These are phyloP conservation scores for Amanita exitialis DNA, from an alignment of 768 basidiomycete genomes.

Conservation along the genomic window DNA sequence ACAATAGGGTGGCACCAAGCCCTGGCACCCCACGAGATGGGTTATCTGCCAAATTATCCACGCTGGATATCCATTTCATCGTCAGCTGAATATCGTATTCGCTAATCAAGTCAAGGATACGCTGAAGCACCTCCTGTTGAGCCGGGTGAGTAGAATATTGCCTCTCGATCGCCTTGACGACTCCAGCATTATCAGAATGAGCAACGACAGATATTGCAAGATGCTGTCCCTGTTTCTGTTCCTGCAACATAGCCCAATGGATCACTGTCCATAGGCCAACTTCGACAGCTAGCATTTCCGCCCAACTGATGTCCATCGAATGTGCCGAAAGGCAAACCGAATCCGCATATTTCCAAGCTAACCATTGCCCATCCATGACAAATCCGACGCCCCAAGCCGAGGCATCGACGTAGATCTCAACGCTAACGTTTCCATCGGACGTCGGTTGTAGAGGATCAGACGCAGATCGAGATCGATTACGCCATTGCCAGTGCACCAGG, in stretches of 20 bases:
- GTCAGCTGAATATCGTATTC: constrained; percentile 4
- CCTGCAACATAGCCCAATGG: background rate
- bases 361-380: constrained; percentile 2
- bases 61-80: constrained; percentile 3
- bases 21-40: constrained; percentile 4
- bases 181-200: constrained; percentile 2
- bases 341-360: constrained; percentile 2
- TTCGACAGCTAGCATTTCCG: constrained; percentile 31
- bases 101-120: constrained; percentile 1
- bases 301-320: constrained; percentile 26
- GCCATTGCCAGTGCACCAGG: constrained; percentile 3
- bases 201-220: background rate
- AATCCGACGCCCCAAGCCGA: constrained; percentile 4
- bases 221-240: background rate
- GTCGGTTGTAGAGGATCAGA: background rate
- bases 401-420: constrained; percentile 2
- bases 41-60: constrained; percentile 4
- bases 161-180: constrained; percentile 1
- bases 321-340: background rate
- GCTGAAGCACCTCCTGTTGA: constrained; percentile 1
- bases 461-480: background rate
- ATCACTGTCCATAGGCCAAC: constrained; percentile 20
- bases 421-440: background rate
- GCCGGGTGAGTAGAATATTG: background rate
- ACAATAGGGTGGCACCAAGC: background rate